Evolutionary conservation across 2,329 filamentous ascomycete species (phyloP).

Genomic region (Parafenestella ontariensis): DNA sequence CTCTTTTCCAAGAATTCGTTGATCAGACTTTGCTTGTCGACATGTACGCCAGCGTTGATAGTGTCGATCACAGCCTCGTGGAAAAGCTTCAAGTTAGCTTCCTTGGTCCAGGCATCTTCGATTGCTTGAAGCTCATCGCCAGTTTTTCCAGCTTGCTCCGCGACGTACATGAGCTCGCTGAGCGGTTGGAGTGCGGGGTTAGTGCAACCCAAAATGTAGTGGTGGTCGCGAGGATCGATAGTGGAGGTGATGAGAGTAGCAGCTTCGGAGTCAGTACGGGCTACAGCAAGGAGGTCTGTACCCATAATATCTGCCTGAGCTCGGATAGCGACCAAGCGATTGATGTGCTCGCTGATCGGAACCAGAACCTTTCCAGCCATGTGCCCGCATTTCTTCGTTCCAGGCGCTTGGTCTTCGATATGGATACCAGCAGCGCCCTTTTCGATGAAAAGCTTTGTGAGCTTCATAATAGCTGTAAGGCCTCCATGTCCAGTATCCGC

Average conservation of each 20-base stretch:
- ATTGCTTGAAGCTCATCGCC: conserved; percentile 85
- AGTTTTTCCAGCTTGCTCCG: conserved; percentile 80
- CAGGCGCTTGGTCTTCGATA: conserved; percentile 97
- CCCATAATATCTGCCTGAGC: conserved; percentile 99
- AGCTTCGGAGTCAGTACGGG: conserved; percentile 95
- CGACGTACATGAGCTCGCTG: conserved; percentile 87
- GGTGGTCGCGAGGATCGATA: conserved; percentile 93
- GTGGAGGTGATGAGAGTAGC: conserved; percentile 96
- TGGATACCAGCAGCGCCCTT: conserved; percentile 97
- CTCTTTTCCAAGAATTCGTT: conserved; percentile 70
- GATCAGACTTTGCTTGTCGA: conserved; percentile 73
- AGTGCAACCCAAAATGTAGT: conserved; percentile 88
- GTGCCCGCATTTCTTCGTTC: conserved; percentile 99
- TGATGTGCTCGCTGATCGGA: conserved; percentile 97
- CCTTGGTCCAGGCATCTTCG: conserved; percentile 83
- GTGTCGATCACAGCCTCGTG: conserved; percentile 85
- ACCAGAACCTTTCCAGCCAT: conserved; percentile 99
- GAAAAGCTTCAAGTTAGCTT: conserved; percentile 86
- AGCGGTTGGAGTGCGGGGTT: conserved; percentile 85
- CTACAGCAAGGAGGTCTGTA: conserved; percentile 87
- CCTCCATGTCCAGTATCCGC: conserved; percentile 97
- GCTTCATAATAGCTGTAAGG: conserved; percentile 98
- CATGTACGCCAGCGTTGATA: conserved; percentile 72
- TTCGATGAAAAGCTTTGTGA: conserved; percentile 97
- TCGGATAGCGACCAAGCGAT: conserved; percentile 93